Evolutionary conservation across 495 filamentous ascomycete species (phyloP), one percentile per base, ranked within the genome.

Genomic region (Pseudomonodictys pantanalensis): DNA sequence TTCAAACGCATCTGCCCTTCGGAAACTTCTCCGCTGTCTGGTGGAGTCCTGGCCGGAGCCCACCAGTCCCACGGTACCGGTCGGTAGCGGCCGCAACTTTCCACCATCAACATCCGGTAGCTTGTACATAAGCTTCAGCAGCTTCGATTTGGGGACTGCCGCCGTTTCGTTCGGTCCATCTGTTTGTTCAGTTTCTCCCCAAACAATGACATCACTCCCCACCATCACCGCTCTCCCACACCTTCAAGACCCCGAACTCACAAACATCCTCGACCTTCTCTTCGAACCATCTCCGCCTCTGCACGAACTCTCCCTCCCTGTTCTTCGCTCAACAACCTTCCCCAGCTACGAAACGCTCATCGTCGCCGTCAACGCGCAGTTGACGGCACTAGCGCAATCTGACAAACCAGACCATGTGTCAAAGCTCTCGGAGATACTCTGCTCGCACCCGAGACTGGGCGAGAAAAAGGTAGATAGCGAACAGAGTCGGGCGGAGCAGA

Each of bases 401-500:
- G 71, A 63, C 33, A 76, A 70, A 61, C 76, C 73, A 63, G 78
- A 69, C 62, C 83, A 89, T 58, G 78, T 74, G 15, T 69, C 77
- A 35, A 78, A 79, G 66, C 76, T 91, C 15, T 76, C 88, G 33
- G 78, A 77, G 22, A 93, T 97, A 58, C 77, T 97, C 17, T 86
- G 82, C n/a, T 85, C 88, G 42, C 93, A 98, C 73, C 93, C 93
- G 5, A 81, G 93, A 2, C 77, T 98, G 56, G 93, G 93, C 26
- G 87, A 82, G 67, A 85, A 83, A 73, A 88, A 86, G 64, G 82
- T 85, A 12, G 85, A 88, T 28, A 93, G 89, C 67, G 86, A 82
- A 55, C 79, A 90, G 71, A 91, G 87, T 63, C 76, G 77, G 56
- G 80, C 77, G 28, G 93, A 98, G 77, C 93, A 98, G 74, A 85